A percentile compares a stretch with the other conserved stretches of the same genome.
phyloP scores from a whole-genome alignment of 2,329 filamentous ascomycete species.

The Eutypella sp. region DNA sequence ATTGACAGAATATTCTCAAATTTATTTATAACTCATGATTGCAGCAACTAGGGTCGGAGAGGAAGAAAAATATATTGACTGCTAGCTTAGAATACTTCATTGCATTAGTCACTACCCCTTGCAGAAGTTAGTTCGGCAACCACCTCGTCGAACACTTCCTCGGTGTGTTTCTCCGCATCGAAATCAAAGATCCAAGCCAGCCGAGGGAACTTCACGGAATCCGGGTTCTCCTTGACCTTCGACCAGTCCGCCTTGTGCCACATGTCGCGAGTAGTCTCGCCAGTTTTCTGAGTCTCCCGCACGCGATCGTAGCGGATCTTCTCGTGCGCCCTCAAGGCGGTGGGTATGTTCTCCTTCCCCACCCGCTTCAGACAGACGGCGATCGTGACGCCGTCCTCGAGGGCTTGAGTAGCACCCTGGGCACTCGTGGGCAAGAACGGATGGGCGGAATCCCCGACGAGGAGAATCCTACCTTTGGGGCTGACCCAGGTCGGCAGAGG shows the following conservation, averaged over 20 bases:
- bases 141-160: constrained; percentile 31
- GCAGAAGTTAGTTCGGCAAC: constrained; percentile 20
- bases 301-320: constrained; percentile 46
- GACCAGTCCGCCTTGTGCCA: constrained; percentile 53
- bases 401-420: constrained; percentile 45
- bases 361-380: constrained; percentile 37
- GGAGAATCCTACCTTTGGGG: constrained; percentile 35
- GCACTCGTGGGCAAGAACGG: constrained; percentile 44
- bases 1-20: too few species aligned
- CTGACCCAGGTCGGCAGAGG: constrained; percentile 46
- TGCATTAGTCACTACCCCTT: too few species aligned
- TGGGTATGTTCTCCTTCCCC: constrained; percentile 32
- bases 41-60: neutral
- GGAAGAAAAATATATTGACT: too few species aligned
- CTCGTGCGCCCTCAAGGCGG: constrained; percentile 38
- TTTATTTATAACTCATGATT: too few species aligned
- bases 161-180: constrained; percentile 43
- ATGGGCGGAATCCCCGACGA: constrained; percentile 47
- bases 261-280: constrained; percentile 44
- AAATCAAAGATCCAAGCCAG: constrained; percentile 49
- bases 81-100: too few species aligned
- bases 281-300: constrained; percentile 43
- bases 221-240: constrained; percentile 41
- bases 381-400: constrained; percentile 46
- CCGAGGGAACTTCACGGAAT: constrained; percentile 41